Evolutionary conservation across 2,329 filamentous ascomycete species (phyloP), one percentile per base, ranked within the genome.

Genomic region (Pseudocercospora pini-densiflorae): DNA sequence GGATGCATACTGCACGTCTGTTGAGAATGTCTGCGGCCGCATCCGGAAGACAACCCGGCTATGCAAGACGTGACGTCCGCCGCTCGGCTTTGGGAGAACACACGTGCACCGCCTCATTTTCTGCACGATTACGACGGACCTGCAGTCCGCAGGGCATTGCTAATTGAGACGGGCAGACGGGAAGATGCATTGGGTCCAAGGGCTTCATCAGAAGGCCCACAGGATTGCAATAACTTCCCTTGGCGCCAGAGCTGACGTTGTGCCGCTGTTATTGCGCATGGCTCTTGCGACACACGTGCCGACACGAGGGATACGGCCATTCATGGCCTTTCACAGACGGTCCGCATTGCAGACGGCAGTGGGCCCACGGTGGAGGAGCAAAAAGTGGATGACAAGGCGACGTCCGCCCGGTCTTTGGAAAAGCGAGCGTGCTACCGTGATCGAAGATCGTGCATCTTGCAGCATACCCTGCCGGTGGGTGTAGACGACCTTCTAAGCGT

Each of bases 391-490:
- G 53, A 27, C 55, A 23, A 51, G 36, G 51, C 61, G 55, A 55
- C 61, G 33, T 43, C 51, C 51, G 61, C 57, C 62, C 57, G 62
- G 62, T 64, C 31, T 45, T 47, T 64, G 62, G 61, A 47, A 40
- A 12, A n/a, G 16, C 19, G 53, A 51, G 57, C 57, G 62, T 64
- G 57, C 62, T 43, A 59, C 61, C 51, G 29, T 47, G 31, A 60
- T 64, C 62, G 62, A 29, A 49, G 55, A 64, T 64, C 57, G 55
- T 58, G 61, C 61, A 58, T 53, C 51, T 23, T 27, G 61, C 61
- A 47, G 45, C 47, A 19, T 36, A 36, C 55, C 55, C 24, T 36
- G 59, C 14, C 27, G 19, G 45, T 61, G 43, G 45, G 45, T 58
- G 31, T 58, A 14, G 55, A 14, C 59, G 40, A 61, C 40, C 40